These are phyloP conservation scores for Leccinum ponderosum DNA, from an alignment of 1,284 basidiomycete species.

Conservation along the genomic window DNA sequence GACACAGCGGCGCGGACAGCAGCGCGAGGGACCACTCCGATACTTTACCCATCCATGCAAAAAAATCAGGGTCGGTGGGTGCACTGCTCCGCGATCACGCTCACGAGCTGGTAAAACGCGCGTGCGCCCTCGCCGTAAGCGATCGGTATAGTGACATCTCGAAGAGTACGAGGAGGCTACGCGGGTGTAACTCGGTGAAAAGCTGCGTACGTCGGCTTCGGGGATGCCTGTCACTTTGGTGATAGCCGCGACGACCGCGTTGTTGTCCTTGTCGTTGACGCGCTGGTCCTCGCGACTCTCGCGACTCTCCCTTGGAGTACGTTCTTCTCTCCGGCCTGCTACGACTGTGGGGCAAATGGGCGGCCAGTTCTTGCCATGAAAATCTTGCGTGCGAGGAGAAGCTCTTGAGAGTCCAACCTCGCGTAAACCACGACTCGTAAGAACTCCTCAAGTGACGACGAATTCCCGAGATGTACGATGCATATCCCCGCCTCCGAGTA, in stretches of 20 bases:
- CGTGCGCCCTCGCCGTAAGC: conserved; percentile 26
- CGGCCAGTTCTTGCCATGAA: conserved; percentile 31
- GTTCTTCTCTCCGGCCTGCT: conserved; percentile 22
- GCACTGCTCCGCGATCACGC: conserved; percentile 17
- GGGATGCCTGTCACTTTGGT: conserved; percentile 22
- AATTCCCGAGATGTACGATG: conserved; percentile 25
- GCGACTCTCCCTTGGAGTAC: conserved; percentile 7
- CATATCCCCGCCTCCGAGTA: conserved; percentile 26
- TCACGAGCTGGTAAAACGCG: conserved; percentile 26
- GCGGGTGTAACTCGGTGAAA: conserved; percentile 21
- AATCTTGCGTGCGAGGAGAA: conserved; percentile 25
- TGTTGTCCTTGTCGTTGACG: conserved; percentile 29
- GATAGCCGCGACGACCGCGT: conserved; percentile 15
- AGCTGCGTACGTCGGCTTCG: conserved; percentile 24
- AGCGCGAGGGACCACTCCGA: conserved; percentile 27
- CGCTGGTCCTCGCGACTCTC: neutral
- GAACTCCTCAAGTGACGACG: conserved; percentile 23
- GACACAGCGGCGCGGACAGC: conserved; percentile 25
- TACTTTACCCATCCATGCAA: conserved; percentile 19
- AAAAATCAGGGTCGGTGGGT: conserved; percentile 25
- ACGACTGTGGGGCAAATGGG: conserved; percentile 18
- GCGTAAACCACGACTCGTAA: conserved; percentile 25
- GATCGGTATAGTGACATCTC: conserved; percentile 21
- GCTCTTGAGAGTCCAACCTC: conserved; percentile 23
- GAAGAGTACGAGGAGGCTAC: conserved; percentile 22